Conservation (phyloP, 129 eudicot species). For the Erigeron canadensis region DNA sequence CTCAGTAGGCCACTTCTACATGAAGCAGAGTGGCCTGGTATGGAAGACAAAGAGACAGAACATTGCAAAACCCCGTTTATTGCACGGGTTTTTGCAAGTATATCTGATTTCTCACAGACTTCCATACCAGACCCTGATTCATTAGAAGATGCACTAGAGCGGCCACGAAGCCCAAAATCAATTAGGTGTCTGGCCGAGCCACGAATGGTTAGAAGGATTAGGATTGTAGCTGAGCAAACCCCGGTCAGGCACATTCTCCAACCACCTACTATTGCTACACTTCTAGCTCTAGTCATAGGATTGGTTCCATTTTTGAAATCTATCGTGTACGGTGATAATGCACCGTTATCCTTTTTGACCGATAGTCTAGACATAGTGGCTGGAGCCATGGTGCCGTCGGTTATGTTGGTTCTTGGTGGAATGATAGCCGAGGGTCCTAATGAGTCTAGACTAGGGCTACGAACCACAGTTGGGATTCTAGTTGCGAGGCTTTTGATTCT, state of each 20-base stretch:
- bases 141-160: constrained; percentile 43
- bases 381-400: constrained; percentile 86
- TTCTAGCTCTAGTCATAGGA: constrained; percentile 69
- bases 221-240: constrained; percentile 78
- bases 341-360: constrained; percentile 56
- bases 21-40: constrained; percentile 99
- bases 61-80: constrained; percentile 81
- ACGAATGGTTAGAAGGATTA: constrained; percentile 61
- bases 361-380: constrained; percentile 80
- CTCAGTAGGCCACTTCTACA: constrained; percentile 71
- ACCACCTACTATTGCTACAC: constrained; percentile 74
- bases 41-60: constrained; percentile 76
- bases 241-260: constrained; percentile 66
- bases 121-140: constrained; percentile 50
- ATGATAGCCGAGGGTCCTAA: constrained; percentile 76
- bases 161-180: constrained; percentile 52
- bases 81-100: constrained; percentile 52
- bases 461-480: constrained; percentile 70
- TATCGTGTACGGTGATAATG: constrained; percentile 70
- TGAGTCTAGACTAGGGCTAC: constrained; percentile 42
- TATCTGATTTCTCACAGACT: constrained; percentile 37
- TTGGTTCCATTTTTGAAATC: constrained; percentile 70
- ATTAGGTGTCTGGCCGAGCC: constrained; percentile 84
- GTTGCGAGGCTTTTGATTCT: constrained; percentile 75
- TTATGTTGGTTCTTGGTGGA: constrained; percentile 82